Percentiles rank a stretch among this genome's conserved stretches.
Evolutionary conservation across 2,329 filamentous ascomycete genomes (phyloP).

Genomic region (Fusarium sp.): DNA sequence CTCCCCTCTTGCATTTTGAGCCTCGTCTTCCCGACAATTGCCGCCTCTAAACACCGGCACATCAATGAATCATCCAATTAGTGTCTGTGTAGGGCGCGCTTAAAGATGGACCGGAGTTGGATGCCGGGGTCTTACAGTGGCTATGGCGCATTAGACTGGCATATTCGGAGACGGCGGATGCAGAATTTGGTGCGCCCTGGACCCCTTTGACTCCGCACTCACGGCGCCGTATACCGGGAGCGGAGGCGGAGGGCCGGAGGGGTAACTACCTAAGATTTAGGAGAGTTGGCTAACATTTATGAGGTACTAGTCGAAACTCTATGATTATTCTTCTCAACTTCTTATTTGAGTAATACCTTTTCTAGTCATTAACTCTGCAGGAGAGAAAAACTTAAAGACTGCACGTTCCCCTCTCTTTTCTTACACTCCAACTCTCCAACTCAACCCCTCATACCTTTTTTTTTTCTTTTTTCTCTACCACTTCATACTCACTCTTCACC

Average conservation of each 20-base stretch:
- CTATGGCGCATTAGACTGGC: constrained; percentile 16
- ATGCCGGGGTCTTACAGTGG: constrained; percentile 10
- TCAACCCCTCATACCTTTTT: neutral
- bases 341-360: constrained; percentile 28
- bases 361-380: constrained; percentile 24
- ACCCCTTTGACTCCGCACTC: constrained; percentile 24
- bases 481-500: constrained; percentile 2
- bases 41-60: constrained; percentile 28
- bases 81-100: constrained; percentile 5
- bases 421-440: neutral
- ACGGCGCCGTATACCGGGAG: constrained; percentile 35
- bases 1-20: constrained; percentile 26
- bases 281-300: neutral
- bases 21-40: constrained; percentile 43
- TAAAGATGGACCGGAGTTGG: constrained; percentile 30
- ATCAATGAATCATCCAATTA: constrained; percentile 17
- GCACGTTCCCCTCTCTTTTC: constrained; percentile 3
- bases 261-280: neutral
- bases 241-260: constrained; percentile 24
- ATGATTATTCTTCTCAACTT: constrained; percentile 16
- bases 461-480: neutral
- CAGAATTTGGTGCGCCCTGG: neutral
- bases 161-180: constrained; percentile 19
- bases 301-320: neutral
- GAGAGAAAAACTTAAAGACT: constrained; percentile 16